Percentiles rank a stretch among this genome's conserved stretches.
These are phyloP conservation scores for Capsella bursapastoris DNA, from an alignment of 345 rosid genomes.

Conservation along the genomic window DNA sequence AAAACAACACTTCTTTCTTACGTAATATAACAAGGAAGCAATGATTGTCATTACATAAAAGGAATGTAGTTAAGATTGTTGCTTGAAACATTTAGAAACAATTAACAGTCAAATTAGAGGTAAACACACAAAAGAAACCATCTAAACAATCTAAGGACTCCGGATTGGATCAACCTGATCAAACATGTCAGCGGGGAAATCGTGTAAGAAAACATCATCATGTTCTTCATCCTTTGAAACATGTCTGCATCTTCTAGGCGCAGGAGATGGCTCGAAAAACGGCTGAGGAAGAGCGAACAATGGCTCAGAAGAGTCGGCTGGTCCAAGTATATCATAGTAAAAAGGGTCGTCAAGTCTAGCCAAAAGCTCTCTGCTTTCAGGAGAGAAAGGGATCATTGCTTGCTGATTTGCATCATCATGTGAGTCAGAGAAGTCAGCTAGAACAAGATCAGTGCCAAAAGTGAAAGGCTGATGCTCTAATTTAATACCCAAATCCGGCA, in stretches of 20 bases:
- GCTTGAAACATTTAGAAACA: conserved; percentile 16
- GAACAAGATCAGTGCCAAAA: conserved; percentile 37
- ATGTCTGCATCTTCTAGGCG: conserved; percentile 40
- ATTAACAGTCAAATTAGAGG: conserved; percentile 9
- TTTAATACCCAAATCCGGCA: conserved; percentile 43
- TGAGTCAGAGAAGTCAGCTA: conserved; percentile 35
- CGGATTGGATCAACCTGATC: conserved; percentile 65
- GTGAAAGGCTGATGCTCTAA: conserved; percentile 46
- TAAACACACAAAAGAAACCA: conserved; percentile 32
- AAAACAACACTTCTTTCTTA: background rate
- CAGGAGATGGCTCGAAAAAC: conserved; percentile 50
- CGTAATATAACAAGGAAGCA: background rate
- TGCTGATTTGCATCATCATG: conserved; percentile 46
- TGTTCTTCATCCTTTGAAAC: conserved; percentile 46
- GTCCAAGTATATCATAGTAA: conserved; percentile 57
- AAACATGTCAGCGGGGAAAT: conserved; percentile 73
- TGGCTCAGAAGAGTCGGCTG: conserved; percentile 50
- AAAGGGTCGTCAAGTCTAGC: conserved; percentile 63
- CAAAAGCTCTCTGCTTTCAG: conserved; percentile 64
- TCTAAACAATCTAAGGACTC: conserved; percentile 49
- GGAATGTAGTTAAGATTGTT: conserved; percentile 24
- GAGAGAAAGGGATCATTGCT: conserved; percentile 48
- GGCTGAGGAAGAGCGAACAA: conserved; percentile 50
- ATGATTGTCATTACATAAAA: conserved; percentile 29
- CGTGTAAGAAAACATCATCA: conserved; percentile 69